phyloP scores from a whole-genome alignment of 2,329 filamentous ascomycete species.

The Leptographium radiaticola region DNA sequence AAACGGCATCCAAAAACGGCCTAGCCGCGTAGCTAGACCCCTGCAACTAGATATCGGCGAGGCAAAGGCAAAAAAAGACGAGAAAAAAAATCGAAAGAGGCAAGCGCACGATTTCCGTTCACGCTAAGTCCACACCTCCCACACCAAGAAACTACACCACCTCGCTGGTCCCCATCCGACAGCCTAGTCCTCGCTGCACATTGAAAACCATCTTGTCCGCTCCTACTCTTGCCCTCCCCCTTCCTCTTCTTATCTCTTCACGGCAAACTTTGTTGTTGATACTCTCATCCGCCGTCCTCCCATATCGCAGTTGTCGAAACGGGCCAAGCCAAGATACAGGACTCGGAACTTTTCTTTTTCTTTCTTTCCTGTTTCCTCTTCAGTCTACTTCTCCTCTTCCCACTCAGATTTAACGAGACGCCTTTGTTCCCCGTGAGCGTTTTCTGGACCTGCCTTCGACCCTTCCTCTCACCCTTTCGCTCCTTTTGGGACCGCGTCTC shows the following conservation, averaged over 20 bases:
- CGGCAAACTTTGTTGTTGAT: conserved; percentile 5
- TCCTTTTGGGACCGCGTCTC: background rate
- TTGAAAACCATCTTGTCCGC: conserved; percentile 10
- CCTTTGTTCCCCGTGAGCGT: background rate
- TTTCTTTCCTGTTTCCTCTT: background rate
- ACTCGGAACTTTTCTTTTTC: background rate
- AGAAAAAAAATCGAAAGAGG: background rate
- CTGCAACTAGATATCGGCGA: conserved; percentile 1
- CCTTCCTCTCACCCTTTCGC: background rate
- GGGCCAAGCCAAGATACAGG: conserved; percentile 1
- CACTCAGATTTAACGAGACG: background rate
- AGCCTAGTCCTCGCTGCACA: background rate
- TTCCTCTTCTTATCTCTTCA: background rate
- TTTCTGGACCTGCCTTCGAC: background rate
- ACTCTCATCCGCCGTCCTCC: background rate
- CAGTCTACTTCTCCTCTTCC: background rate
- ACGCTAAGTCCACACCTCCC: conserved; percentile 10
- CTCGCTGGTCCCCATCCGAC: background rate
- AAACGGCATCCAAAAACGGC: conserved; percentile 1
- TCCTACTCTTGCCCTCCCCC: background rate
- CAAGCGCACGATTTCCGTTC: conserved; percentile 3
- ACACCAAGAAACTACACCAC: conserved; percentile 2
- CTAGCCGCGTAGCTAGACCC: background rate
- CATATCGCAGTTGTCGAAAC: conserved; percentile 4
- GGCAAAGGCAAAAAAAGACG: background rate